Evolutionary conservation across 2,329 filamentous ascomycete species (phyloP), one percentile per base, ranked within the genome.

Genomic region (Fusarium nanum): DNA sequence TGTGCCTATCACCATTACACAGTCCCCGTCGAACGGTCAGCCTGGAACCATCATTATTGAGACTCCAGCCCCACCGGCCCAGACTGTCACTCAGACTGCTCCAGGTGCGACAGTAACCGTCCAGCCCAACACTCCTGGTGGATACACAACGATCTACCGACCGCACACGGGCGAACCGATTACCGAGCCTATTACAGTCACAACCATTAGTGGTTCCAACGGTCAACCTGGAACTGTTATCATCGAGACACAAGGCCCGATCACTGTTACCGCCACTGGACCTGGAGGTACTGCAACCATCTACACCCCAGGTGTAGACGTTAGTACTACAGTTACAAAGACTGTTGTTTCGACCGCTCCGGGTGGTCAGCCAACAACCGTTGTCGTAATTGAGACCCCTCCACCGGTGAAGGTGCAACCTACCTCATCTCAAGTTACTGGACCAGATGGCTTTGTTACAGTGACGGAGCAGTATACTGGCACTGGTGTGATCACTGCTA

Each of bases 1-100:
- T 23, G 57, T 18, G 2, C 63, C 67, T 8, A 71, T 70, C 11
- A 70, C 67, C 3, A 68, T 70, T 14, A 70, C 67, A 4, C 62
- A 71, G 25, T 23, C 67, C 37, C 62, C 67, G 5, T 44, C 63
- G 12, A 60, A 64, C 20, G 67, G 67, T 22, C 67, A 68, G 28
- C 67, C 67, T 22, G 67, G 67, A 54, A 70, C 67, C 1, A 56
- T 70, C 30, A 56, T 70, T 18, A 64, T 70, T 14, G 67, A 70
- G 54, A 70, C 67, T 13, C 67, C 60, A 10, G 64, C 47, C 12
- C 22, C 46, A 3, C 45, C 53, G 20, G 48, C 48, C 16, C 47
- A 61, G 27, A 66, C 64, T 11, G 41, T 58, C 10, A 70, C 57
- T 12, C 27, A 48, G 42, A 56, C 52, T 32, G 27, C 37, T 7